A percentile compares a stretch with the other conserved stretches of the same genome.
Conservation (phyloP, 129 eudicot species). For the Lonicera japonica region DNA sequence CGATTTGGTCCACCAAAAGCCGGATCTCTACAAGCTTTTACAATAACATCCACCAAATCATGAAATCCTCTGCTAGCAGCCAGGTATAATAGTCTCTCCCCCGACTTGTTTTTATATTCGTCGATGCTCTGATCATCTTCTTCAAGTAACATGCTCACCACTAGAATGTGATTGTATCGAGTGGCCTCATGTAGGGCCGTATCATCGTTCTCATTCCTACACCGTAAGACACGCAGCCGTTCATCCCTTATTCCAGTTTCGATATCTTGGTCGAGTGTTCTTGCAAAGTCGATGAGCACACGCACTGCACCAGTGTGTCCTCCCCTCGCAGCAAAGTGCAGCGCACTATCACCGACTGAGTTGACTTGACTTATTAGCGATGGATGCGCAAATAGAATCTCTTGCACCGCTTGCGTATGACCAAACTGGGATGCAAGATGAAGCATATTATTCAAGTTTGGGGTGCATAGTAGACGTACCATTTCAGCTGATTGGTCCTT, state of each 20-base stretch:
- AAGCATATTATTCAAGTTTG: neutral
- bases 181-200: neutral
- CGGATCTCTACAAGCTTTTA: no score
- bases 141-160: neutral
- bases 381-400: neutral
- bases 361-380: neutral
- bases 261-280: no score
- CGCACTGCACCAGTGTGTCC: neutral
- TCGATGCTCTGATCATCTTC: neutral
- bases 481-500: neutral
- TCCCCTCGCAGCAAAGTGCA: neutral
- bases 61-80: neutral
- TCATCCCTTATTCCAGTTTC: no score
- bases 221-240: neutral
- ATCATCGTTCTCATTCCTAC: neutral
- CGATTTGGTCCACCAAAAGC: no score
- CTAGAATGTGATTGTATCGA: neutral
- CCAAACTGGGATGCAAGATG: neutral
- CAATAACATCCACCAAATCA: no score
- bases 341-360: neutral
- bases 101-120: neutral
- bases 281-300: neutral
- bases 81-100: neutral
- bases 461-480: neutral
- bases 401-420: neutral